Conservation (phyloP, 2,329 filamentous ascomycete genomes). For the Monosporascus sp. region DNA sequence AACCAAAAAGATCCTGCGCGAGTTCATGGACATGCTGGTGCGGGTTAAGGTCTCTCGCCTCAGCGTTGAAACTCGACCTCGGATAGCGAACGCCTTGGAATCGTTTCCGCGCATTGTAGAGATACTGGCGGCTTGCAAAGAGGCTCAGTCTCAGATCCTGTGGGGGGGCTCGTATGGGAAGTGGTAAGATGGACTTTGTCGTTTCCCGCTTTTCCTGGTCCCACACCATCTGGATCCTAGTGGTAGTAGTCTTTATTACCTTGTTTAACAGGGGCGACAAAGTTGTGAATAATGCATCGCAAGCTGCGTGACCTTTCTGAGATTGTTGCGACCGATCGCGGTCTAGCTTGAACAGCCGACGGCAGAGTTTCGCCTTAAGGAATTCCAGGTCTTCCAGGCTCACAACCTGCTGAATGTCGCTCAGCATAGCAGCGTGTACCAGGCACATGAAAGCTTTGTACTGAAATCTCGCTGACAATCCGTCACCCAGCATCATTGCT, state of each 20-base stretch:
- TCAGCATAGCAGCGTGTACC: constrained; percentile 40
- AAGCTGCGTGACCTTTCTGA: constrained; percentile 7
- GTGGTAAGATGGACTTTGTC: constrained; percentile 32
- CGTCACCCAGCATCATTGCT: constrained; percentile 28
- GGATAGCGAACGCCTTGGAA: not conserved
- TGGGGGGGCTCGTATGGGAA: constrained; percentile 32
- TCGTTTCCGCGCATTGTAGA: constrained; percentile 13
- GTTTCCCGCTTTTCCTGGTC: constrained; percentile 29
- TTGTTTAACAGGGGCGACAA: constrained; percentile 22
- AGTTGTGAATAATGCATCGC: constrained; percentile 23
- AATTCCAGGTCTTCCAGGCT: constrained; percentile 31
- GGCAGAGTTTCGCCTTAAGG: constrained; percentile 47
- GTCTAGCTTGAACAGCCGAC: constrained; percentile 55
- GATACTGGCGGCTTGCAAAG: constrained; percentile 30
- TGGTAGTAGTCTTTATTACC: constrained; percentile 20
- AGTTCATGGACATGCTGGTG: constrained; percentile 7
- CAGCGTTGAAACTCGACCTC: not conserved
- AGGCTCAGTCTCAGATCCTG: constrained; percentile 30
- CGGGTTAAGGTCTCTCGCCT: not conserved
- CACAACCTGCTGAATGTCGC: constrained; percentile 27
- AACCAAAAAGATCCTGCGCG: constrained; percentile 3
- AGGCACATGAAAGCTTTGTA: constrained; percentile 54
- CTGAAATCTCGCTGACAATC: constrained; percentile 35
- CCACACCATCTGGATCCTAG: constrained; percentile 31
- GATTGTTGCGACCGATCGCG: constrained; percentile 24